Percentiles rank a stretch among this genome's conserved stretches.
These are phyloP conservation scores for Beauveria sp. DNA, from an alignment of 2,329 filamentous ascomycete genomes.

Conservation along the genomic window DNA sequence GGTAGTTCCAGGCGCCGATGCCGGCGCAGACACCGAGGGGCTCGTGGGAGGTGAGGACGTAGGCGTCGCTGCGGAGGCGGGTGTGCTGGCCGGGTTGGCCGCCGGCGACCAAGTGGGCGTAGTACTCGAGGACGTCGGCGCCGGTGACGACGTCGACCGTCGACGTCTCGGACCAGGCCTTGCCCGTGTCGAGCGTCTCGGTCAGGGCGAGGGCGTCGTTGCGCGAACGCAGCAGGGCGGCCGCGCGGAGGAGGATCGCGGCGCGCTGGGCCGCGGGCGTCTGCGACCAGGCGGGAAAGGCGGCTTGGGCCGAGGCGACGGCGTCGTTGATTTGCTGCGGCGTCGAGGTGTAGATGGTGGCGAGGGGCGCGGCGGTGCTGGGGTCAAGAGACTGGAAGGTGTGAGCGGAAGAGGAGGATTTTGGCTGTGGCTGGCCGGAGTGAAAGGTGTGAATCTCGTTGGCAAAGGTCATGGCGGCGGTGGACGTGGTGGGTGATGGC, in stretches of 20 bases:
- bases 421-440: constrained; percentile 57
- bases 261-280: constrained; percentile 69
- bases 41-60: constrained; percentile 77
- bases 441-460: constrained; percentile 59
- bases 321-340: constrained; percentile 62
- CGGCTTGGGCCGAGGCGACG: constrained; percentile 59
- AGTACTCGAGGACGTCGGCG: constrained; percentile 81
- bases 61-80: constrained; percentile 65
- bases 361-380: constrained; percentile 59
- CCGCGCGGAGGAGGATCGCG: constrained; percentile 70
- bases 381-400: constrained; percentile 71
- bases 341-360: constrained; percentile 65
- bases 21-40: constrained; percentile 77
- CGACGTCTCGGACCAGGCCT: constrained; percentile 76
- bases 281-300: constrained; percentile 69
- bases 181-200: constrained; percentile 82
- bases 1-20: constrained; percentile 90
- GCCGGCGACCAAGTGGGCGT: constrained; percentile 70
- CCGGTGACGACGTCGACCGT: constrained; percentile 78
- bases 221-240: constrained; percentile 61
- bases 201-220: constrained; percentile 74
- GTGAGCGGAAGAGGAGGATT: constrained; percentile 46
- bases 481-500: not conserved
- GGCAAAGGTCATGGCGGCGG: constrained; percentile 27
- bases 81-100: constrained; percentile 76